Percentiles rank a stretch among this genome's conserved stretches.
Conservation (phyloP, 2,329 filamentous ascomycete genomes). For the Epichloe aotearoae region DNA sequence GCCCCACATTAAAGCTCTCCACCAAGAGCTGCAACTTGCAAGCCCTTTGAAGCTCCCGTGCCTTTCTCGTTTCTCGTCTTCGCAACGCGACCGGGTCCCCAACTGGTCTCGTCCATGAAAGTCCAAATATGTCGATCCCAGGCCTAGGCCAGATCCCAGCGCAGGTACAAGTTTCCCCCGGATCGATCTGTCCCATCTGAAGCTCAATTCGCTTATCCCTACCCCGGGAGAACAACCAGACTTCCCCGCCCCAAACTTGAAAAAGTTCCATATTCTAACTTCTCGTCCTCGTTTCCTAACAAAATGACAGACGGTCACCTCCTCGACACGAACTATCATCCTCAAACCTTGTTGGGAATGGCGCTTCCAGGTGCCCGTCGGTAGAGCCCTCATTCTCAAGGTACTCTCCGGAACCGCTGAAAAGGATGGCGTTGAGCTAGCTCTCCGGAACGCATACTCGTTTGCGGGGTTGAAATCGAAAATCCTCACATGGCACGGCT, state of each 20-base stretch:
- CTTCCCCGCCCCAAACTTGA: too few relatives aligned
- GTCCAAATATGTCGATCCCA: slow-evolving; percentile 52
- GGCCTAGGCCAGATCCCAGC: slow-evolving; percentile 56
- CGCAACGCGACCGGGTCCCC: neutral
- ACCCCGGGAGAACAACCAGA: too few relatives aligned
- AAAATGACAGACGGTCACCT: slow-evolving; percentile 18
- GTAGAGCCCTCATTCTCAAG: slow-evolving; percentile 34
- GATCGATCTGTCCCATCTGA: neutral
- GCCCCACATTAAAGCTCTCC: neutral
- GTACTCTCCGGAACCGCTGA: slow-evolving; percentile 75
- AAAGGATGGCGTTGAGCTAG: slow-evolving; percentile 89
- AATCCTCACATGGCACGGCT: slow-evolving; percentile 87
- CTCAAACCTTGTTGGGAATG: slow-evolving; percentile 60
- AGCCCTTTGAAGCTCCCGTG: neutral
- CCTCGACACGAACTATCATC: slow-evolving; percentile 31
- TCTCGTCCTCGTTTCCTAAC: neutral
- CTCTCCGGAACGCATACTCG: slow-evolving; percentile 62
- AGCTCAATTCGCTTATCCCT: neutral
- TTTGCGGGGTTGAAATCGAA: slow-evolving; percentile 76
- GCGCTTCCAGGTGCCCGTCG: slow-evolving; percentile 58
- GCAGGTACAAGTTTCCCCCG: slow-evolving; percentile 26
- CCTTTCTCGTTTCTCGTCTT: neutral
- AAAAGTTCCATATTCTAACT: neutral
- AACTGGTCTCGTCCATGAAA: slow-evolving; percentile 18
- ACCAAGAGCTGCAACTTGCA: neutral